Conservation (phyloP, 371 early-diverging fungal genomes). For the Lichtheimia corymbifera region DNA sequence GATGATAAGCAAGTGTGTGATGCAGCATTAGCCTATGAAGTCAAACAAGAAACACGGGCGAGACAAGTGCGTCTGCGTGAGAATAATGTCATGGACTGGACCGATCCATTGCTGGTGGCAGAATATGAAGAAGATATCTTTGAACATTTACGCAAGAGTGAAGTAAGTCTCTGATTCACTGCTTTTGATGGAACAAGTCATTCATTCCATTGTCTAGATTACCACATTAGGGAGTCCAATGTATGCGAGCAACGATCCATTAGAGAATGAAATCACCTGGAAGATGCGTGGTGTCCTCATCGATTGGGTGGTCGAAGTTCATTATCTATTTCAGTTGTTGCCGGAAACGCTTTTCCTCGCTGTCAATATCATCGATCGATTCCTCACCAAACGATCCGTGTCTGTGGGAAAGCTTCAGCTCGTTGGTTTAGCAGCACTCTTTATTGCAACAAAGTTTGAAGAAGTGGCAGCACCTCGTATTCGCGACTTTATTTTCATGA, state of each 20-base stretch:
- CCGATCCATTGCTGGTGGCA: conserved; percentile 88
- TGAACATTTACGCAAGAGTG: conserved; percentile 75
- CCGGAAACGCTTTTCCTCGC: conserved; percentile 96
- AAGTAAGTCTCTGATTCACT: conserved; percentile 46
- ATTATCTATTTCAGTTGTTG: conserved; percentile 86
- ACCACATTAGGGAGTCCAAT: conserved; percentile 65
- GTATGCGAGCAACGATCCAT: conserved; percentile 68
- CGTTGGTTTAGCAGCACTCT: conserved; percentile 93
- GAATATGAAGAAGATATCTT: conserved; percentile 93
- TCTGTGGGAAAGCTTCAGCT: conserved; percentile 91
- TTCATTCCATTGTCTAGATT: not conserved
- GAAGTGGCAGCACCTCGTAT: conserved; percentile 88
- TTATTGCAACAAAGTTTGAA: conserved; percentile 98
- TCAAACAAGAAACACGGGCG: conserved; percentile 22
- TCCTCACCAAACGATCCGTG: conserved; percentile 86
- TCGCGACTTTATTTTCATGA: conserved; percentile 78
- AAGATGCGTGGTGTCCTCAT: conserved; percentile 88
- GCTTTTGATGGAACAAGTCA: not conserved
- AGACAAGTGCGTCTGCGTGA: conserved; percentile 16
- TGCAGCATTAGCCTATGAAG: conserved; percentile 18
- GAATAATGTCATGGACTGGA: conserved; percentile 53
- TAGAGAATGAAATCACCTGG: conserved; percentile 90
- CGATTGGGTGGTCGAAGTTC: conserved; percentile 87
- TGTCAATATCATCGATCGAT: conserved; percentile 96
- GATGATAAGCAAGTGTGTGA: conserved; percentile 5